phyloP scores from a whole-genome alignment of 2,329 filamentous ascomycete genomes.

The Penicillium brevicompactum region DNA sequence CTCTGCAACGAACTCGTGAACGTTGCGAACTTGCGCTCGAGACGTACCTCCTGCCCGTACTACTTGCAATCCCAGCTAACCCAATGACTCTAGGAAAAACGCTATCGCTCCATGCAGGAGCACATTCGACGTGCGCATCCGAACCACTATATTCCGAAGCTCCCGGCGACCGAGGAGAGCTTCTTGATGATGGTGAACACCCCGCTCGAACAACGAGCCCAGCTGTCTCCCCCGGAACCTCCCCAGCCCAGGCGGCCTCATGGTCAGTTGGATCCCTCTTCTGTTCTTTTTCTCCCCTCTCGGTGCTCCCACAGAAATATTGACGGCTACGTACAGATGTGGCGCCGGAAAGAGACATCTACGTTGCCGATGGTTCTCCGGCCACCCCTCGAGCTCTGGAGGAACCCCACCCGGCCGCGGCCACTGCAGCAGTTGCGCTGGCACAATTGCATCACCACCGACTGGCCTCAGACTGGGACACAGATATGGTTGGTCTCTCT shows the following conservation, averaged over 20 bases:
- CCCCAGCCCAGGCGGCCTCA: conserved; percentile 37
- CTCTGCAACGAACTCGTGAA: conserved; percentile 14
- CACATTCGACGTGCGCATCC: conserved; percentile 97
- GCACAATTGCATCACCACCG: conserved; percentile 83
- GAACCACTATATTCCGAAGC: conserved; percentile 95
- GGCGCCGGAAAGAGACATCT: conserved; percentile 63
- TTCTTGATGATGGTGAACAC: conserved; percentile 95
- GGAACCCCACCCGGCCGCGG: conserved; percentile 68
- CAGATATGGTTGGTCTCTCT: conserved; percentile 61
- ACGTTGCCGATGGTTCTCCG: conserved; percentile 69
- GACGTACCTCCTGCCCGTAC: background rate
- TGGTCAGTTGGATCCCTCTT: conserved; percentile 34
- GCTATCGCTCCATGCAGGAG: conserved; percentile 98
- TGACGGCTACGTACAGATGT: conserved; percentile 51
- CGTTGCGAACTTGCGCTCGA: conserved; percentile 4
- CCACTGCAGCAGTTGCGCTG: conserved; percentile 80
- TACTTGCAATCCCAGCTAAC: conserved; percentile 15
- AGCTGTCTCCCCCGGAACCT: conserved; percentile 50
- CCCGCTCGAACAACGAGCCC: conserved; percentile 72
- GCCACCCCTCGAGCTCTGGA: conserved; percentile 70
- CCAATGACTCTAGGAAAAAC: conserved; percentile 70
- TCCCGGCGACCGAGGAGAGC: conserved; percentile 96
- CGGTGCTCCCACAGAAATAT: conserved; percentile 1
- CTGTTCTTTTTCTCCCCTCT: background rate
- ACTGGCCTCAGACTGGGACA: conserved; percentile 75